Evolutionary conservation across 192 early-diverging fungal genomes (phyloP).

Genomic region (Obelidium mucronatum): DNA sequence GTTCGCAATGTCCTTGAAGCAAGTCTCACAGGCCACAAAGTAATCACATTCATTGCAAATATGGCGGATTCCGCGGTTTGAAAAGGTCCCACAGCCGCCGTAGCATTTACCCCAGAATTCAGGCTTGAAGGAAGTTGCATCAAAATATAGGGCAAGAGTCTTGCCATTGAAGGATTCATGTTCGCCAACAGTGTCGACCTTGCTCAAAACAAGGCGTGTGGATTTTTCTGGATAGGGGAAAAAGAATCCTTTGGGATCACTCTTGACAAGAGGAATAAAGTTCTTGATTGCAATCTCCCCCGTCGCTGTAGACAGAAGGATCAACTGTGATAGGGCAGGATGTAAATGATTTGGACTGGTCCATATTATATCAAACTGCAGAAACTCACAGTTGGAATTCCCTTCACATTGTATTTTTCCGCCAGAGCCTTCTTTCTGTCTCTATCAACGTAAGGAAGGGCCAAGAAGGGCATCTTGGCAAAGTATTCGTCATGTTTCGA

Average conservation of each 20-base stretch:
- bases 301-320: background rate
- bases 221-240: slow-evolving; percentile 13
- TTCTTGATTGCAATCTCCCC: background rate
- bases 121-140: background rate
- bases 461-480: slow-evolving; percentile 9
- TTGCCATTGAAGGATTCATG: background rate
- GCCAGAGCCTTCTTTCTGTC: background rate
- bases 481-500: background rate
- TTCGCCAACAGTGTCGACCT: background rate
- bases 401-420: slow-evolving; percentile 8
- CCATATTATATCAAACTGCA: background rate
- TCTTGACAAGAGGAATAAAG: slow-evolving; percentile 1
- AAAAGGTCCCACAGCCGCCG: background rate
- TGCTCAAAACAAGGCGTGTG: background rate
- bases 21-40: slow-evolving; percentile 14
- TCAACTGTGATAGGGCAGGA: background rate
- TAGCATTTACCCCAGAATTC: slow-evolving; percentile 16
- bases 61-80: background rate
- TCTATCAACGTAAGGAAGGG: background rate
- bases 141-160: slow-evolving; percentile 21
- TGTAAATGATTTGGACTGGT: background rate
- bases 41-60: background rate
- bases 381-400: background rate
- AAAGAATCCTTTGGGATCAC: background rate
- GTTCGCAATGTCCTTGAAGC: background rate